phyloP scores from a whole-genome alignment of 805 yeast genomes.

The Sungouiozyma ichnusensis region DNA sequence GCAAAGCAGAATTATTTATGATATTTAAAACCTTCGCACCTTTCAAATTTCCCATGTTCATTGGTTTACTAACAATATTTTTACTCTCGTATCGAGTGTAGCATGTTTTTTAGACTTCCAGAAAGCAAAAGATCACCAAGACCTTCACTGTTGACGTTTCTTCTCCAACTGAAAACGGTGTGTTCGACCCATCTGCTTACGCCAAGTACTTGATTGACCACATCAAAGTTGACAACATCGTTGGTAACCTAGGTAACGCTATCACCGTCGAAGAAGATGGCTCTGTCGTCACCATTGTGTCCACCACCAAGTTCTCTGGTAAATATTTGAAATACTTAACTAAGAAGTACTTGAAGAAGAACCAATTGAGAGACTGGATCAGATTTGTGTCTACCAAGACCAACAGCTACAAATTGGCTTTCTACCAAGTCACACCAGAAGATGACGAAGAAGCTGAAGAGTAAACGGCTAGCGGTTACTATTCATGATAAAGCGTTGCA shows the following conservation, averaged over 20 bases:
- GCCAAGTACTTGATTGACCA: slow-evolving; percentile 97
- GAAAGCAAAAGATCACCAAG: slow-evolving; percentile 73
- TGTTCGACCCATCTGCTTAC: slow-evolving; percentile 94
- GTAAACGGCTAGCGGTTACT: slow-evolving; percentile 34
- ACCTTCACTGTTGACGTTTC: slow-evolving; percentile 93
- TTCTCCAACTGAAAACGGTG: slow-evolving; percentile 95
- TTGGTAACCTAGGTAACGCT: slow-evolving; percentile 95
- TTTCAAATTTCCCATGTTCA: slow-evolving; percentile 7
- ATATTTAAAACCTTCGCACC: slow-evolving; percentile 1
- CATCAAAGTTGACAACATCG: slow-evolving; percentile 96
- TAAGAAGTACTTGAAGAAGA: slow-evolving; percentile 99
- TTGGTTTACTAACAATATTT: slow-evolving; percentile 13
- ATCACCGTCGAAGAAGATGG: slow-evolving; percentile 83
- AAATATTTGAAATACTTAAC: slow-evolving; percentile 99
- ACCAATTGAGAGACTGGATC: slow-evolving; percentile 99
- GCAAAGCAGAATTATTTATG: slow-evolving; percentile 19
- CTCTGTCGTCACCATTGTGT: slow-evolving; percentile 78
- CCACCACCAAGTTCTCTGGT: slow-evolving; percentile 96
- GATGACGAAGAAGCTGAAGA: slow-evolving; percentile 76
- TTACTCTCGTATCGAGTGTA: not conserved
- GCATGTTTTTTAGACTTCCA: slow-evolving; percentile 48
- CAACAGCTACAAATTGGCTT: slow-evolving; percentile 93
- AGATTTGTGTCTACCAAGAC: slow-evolving; percentile 94
- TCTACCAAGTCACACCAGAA: slow-evolving; percentile 97
- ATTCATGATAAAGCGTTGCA: not conserved